Conservation (phyloP, 1,284 basidiomycete genomes). For the Rhodotorula sp. region DNA sequence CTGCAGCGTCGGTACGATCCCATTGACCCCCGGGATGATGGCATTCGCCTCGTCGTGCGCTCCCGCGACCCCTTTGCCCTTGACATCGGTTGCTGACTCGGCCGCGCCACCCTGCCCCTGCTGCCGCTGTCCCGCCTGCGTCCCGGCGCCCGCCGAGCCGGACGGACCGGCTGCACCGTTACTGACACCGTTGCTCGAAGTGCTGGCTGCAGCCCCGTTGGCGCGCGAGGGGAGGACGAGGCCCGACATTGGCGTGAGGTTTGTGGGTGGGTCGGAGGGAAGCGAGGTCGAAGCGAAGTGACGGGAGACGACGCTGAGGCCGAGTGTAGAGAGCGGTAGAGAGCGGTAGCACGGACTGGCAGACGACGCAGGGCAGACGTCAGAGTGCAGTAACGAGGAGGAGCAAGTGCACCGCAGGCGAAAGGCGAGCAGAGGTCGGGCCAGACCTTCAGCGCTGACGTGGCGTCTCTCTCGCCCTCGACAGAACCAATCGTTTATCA, state of each 20-base stretch:
- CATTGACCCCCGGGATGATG: conserved; percentile 61
- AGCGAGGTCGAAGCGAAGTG: no score
- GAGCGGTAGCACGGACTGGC: neutral
- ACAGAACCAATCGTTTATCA: no score
- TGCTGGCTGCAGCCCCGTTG: neutral
- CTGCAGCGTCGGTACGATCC: conserved; percentile 90
- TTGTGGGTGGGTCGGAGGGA: neutral
- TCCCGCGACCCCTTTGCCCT: conserved; percentile 23
- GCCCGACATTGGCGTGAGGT: conserved; percentile 25
- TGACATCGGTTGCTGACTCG: conserved; percentile 3
- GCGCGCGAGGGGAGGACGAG: conserved; percentile 30
- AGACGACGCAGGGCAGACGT: conserved; percentile 2
- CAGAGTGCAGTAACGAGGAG: neutral
- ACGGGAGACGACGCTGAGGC: no score
- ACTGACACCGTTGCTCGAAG: conserved; percentile 9
- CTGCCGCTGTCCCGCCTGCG: neutral
- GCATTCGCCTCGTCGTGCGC: conserved; percentile 21
- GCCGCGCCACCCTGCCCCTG: neutral
- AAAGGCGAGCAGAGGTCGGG: no score
- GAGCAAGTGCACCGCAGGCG: no score
- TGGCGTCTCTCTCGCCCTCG: no score
- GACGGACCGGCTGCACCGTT: conserved; percentile 2
- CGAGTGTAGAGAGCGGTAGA: neutral
- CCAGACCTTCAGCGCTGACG: no score
- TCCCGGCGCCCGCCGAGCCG: neutral